These are phyloP conservation scores for Colletotrichum kahawae DNA, from an alignment of 2,329 filamentous ascomycete species.

Conservation along the genomic window DNA sequence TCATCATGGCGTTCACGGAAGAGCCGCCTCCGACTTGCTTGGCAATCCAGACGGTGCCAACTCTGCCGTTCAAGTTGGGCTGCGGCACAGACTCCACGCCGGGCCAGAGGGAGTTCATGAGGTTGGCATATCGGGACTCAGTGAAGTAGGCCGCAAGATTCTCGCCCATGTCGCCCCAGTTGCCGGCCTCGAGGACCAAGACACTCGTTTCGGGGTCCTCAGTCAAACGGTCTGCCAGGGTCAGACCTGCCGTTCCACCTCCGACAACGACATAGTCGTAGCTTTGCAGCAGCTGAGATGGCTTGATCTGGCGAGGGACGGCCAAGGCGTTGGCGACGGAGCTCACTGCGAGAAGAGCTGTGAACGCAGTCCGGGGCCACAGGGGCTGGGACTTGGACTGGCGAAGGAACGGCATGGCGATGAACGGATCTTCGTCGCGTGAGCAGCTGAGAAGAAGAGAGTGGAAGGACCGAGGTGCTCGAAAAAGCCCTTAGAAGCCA, in stretches of 20 bases:
- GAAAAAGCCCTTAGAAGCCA: accelerated
- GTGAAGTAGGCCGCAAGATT: background rate
- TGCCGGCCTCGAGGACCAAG: constrained; percentile 11
- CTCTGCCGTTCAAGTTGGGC: background rate
- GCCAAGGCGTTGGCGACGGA: background rate
- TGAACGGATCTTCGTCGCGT: background rate
- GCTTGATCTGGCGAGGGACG: constrained; percentile 3
- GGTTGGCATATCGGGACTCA: background rate
- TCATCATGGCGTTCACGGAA: constrained; percentile 23
- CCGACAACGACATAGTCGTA: constrained; percentile 37
- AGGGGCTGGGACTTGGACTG: constrained; percentile 6
- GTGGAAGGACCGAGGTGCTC: background rate
- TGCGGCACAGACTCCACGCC: constrained; percentile 6
- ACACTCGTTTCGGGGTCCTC: constrained; percentile 10
- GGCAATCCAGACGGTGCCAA: background rate
- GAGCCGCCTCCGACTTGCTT: constrained; percentile 20
- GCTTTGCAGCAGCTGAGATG: background rate
- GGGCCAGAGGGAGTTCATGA: background rate
- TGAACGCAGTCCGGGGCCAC: background rate
- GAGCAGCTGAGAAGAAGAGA: background rate
- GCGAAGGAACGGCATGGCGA: constrained; percentile 8
- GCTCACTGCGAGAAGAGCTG: background rate
- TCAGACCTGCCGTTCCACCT: constrained; percentile 36
- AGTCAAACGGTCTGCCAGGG: constrained; percentile 35
- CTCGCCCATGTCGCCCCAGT: constrained; percentile 11